Evolutionary conservation across 2,329 filamentous ascomycete genomes (phyloP), one percentile per base, ranked within the genome.

Genomic region (Apiospora hydei): DNA sequence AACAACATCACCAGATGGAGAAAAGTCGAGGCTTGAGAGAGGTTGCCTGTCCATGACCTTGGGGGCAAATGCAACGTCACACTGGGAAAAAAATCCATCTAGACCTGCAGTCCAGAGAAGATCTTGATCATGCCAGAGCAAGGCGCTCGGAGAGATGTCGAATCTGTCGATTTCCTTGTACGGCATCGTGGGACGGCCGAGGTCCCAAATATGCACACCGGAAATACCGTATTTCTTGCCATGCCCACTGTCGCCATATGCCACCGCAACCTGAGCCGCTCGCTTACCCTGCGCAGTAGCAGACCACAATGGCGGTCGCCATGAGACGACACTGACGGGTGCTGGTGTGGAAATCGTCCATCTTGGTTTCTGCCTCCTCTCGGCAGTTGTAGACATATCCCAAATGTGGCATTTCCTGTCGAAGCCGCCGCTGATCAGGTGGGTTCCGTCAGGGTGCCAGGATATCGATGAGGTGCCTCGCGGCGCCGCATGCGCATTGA

Each of bases 391-490:
- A 6, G 88, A 88, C 72, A 92, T 81, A 76, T 93, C 90, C 91
- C 91, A 93, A 7, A 92, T 88, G 76, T 91, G 85, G 51, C 90
- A 88, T 70, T 87, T 88, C 72, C 86, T 86, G 77, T 93, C 91
- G 74, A 87, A 83, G 8, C 90, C 90, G 5, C 87, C 90, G 74
- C 89, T 92, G 68, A 91, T 85, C 14, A 92, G 81, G 76, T 93
- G 90, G n/a, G 87, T 85, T 18, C 91, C 91, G 77, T 93, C 91
- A 0, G 89, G 88, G 75, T 93, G 91, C 91, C 91, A 93, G 3
- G 89, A 86, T 61, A 92, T 88, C 0, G 89, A 85, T 2, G 87
- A 84, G 76, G 89, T 90, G 0, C 88, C 84, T 74, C 88, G 89
- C 71, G 80, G 79, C 10, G 80, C 73, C 66, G 90, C 88, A 76